Base-by-base conservation (phyloP, 345 rosid species). In the Hibiscus syriacus region DNA sequence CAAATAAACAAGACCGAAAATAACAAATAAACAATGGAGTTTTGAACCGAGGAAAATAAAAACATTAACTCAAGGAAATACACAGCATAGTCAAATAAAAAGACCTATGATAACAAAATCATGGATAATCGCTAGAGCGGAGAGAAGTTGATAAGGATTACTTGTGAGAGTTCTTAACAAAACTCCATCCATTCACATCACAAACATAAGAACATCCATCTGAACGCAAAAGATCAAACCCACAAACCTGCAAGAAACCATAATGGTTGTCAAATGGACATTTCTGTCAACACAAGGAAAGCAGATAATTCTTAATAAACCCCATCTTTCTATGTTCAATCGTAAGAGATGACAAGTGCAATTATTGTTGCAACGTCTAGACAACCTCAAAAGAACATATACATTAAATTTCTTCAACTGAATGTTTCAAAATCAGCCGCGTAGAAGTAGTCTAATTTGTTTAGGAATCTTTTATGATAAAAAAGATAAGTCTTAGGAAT, bases 131-230 rank as follows among this genome's bases (percentile, higher is more conserved):
- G 53, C 12, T 57, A 56, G 55, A 57, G 6, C 10, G 27, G 19
- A 46, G 57, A n/a, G 19, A 54, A 45, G 23, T 25, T 13, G 70
- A 23, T 14, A 23, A 70, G 75, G 72, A 82, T 86, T 80, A 94
- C 98, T 95, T 92, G 77, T 95, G 80, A 29, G 99, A 95, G 82
- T 95, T 95, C 83, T 95, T 92, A 77, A 95, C 99, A 76, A 92
- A 95, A 84, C 99, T 95, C 99, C 99, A 95, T 62, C 99, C 99
- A 80, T 95, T 95, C 69, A 95, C 99, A 75, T 95, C 99, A 73
- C 98, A 95, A 55, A 95, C 98, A 72, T 92, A 95, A 19, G 98
- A 95, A 27, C 96, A 84, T 38, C 99, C 99, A 72, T 90, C 99
- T 43, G 91, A 86, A 59, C 99, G 93, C 81, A 95, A 73, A 20